Conservation (phyloP, 2,329 filamentous ascomycete genomes). For the Phialophora verrucosa region DNA sequence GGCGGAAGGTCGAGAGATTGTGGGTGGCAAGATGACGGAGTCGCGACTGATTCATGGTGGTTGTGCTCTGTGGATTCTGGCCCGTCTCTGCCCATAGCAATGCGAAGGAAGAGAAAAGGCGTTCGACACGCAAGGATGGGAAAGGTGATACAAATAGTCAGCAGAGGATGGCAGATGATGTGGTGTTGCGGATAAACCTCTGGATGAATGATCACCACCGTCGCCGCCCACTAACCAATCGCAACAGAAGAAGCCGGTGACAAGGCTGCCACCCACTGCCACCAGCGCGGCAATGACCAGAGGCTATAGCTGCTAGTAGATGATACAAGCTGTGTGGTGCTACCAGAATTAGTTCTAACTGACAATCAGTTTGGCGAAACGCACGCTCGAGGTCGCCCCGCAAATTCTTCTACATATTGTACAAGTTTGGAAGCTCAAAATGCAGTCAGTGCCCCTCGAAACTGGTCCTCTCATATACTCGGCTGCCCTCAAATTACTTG, state of each 20-base stretch:
- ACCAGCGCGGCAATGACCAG: no score
- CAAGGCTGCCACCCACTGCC: neutral
- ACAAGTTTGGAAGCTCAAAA: conserved; percentile 5
- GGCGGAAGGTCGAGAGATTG: conserved; percentile 63
- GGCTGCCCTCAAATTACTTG: conserved; percentile 4
- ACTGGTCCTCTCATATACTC: neutral
- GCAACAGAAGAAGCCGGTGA: neutral
- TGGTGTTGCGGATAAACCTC: conserved; percentile 5
- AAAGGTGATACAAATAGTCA: conserved; percentile 7
- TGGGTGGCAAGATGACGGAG: conserved; percentile 41
- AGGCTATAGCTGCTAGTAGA: neutral
- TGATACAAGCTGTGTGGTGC: neutral
- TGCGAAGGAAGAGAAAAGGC: neutral
- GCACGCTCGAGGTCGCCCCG: conserved; percentile 2
- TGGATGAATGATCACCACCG: conserved; percentile 5
- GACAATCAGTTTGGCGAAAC: neutral
- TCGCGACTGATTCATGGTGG: conserved; percentile 16
- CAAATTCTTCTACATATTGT: conserved; percentile 13
- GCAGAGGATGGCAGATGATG: conserved; percentile 13
- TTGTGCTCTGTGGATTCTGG: neutral
- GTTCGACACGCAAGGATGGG: neutral
- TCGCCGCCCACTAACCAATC: neutral
- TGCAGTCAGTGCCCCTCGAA: neutral
- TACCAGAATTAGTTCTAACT: neutral
- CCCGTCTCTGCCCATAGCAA: neutral